Percentiles rank a stretch among this genome's conserved stretches.
These are phyloP conservation scores for Ajuga chamaepitys DNA, from an alignment of 257 asterid genomes.

Conservation along the genomic window DNA sequence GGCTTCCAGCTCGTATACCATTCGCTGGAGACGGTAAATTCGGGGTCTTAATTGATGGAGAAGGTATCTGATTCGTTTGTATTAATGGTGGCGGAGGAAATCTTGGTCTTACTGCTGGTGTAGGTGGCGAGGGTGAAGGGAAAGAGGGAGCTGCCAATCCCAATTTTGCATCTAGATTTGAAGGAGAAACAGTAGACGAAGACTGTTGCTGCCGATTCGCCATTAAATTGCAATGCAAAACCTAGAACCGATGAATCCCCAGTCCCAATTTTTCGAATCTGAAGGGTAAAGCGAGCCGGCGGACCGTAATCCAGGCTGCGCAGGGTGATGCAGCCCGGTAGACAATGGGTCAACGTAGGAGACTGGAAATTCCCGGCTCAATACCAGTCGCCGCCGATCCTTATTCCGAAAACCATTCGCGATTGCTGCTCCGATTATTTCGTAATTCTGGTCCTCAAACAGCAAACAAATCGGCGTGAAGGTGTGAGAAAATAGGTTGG, in stretches of 20 bases:
- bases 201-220: conserved; percentile 53
- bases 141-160: conserved; percentile 37
- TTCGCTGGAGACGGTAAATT: conserved; percentile 51
- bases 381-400: conserved; percentile 9
- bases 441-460: background rate
- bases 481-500: background rate
- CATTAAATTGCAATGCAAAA: conserved; percentile 29
- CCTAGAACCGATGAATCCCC: background rate
- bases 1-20: conserved; percentile 56
- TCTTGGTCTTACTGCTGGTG: conserved; percentile 40
- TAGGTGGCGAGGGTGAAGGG: conserved; percentile 25
- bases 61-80: conserved; percentile 57
- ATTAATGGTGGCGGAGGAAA: conserved; percentile 53
- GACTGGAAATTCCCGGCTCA: conserved; percentile 7
- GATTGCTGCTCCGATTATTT: background rate
- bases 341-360: background rate
- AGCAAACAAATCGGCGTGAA: conserved; percentile 2
- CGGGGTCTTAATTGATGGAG: conserved; percentile 66
- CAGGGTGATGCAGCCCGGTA: background rate
- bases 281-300: background rate
- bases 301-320: too few relatives aligned
- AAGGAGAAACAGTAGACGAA: conserved; percentile 26
- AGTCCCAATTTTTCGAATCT: background rate
- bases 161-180: conserved; percentile 25
- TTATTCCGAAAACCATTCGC: background rate